Conservation (phyloP, 306 rosid species). For the Ochetophila trinervis region DNA sequence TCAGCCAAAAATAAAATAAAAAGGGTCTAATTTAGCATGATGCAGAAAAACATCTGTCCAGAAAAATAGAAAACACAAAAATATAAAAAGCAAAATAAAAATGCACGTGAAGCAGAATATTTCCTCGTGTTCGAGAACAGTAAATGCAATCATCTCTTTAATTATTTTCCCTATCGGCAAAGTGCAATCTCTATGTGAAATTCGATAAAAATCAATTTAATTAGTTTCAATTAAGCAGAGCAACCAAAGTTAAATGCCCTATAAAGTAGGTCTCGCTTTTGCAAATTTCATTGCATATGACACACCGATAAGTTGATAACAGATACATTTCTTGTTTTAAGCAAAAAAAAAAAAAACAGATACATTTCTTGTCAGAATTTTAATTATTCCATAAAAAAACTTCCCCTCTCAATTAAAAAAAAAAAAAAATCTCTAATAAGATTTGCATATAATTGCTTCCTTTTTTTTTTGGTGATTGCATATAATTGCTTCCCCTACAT, state of each 20-base stretch:
- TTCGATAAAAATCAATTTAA: neutral
- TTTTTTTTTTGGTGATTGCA: no score
- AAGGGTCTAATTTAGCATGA: no score
- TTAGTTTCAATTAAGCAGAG: neutral
- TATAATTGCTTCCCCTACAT: neutral
- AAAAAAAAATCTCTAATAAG: neutral
- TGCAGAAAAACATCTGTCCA: no score
- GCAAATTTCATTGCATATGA: neutral
- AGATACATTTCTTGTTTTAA: no score
- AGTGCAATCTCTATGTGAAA: neutral
- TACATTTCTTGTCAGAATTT: no score
- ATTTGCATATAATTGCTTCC: neutral
- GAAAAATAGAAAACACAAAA: no score
- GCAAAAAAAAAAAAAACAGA: no score
- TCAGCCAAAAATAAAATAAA: no score
- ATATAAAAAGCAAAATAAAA: no score
- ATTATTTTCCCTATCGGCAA: neutral
- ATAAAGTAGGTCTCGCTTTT: neutral
- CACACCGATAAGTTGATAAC: constrained; percentile 1
- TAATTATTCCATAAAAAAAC: no score
- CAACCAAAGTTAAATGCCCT: neutral
- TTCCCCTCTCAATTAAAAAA: no score
- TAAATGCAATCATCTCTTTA: neutral
- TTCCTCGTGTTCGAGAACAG: neutral
- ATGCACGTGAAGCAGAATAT: constrained; percentile 3